These are phyloP conservation scores for Gastrolobium bilobum DNA, from an alignment of 306 rosid species.

Conservation along the genomic window DNA sequence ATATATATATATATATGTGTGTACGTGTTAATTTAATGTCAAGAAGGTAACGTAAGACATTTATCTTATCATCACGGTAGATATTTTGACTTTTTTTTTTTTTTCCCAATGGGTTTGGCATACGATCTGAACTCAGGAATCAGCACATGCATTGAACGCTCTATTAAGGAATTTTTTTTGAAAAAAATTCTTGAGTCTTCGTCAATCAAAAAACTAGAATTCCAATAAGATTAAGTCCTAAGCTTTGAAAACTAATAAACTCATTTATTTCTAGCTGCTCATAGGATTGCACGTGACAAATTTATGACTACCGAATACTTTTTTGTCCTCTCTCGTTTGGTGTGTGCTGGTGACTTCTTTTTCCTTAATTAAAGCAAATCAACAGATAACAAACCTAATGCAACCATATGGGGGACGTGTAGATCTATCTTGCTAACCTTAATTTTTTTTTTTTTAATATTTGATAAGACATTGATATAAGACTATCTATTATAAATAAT, in stretches of 20 bases:
- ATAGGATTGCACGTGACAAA: slow-evolving; percentile 47
- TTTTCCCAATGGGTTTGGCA: slow-evolving; percentile 36
- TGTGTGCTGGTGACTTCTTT: neutral
- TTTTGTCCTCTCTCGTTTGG: slow-evolving; percentile 27
- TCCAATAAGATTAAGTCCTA: neutral
- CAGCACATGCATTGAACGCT: slow-evolving; percentile 50
- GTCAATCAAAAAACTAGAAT: slow-evolving; percentile 7
- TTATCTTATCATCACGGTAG: slow-evolving; percentile 14
- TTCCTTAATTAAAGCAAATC: slow-evolving; percentile 30
- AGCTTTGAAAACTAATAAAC: slow-evolving; percentile 24
- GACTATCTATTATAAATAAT: too few species aligned
- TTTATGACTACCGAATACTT: slow-evolving; percentile 2
- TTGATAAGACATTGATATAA: too few species aligned
- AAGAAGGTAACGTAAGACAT: slow-evolving; percentile 19
- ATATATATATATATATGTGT: too few species aligned
- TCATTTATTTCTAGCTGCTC: slow-evolving; percentile 24
- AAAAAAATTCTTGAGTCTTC: neutral
- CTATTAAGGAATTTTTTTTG: neutral
- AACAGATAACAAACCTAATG: neutral
- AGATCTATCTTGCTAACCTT: neutral
- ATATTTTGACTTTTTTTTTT: neutral
- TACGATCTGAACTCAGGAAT: slow-evolving; percentile 31
- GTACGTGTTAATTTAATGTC: slow-evolving; percentile 30
- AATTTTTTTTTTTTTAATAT: neutral
- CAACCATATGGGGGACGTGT: neutral